Evolutionary conservation across 2,329 filamentous ascomycete genomes (phyloP).

Genomic region (Pezicula carpinea): DNA sequence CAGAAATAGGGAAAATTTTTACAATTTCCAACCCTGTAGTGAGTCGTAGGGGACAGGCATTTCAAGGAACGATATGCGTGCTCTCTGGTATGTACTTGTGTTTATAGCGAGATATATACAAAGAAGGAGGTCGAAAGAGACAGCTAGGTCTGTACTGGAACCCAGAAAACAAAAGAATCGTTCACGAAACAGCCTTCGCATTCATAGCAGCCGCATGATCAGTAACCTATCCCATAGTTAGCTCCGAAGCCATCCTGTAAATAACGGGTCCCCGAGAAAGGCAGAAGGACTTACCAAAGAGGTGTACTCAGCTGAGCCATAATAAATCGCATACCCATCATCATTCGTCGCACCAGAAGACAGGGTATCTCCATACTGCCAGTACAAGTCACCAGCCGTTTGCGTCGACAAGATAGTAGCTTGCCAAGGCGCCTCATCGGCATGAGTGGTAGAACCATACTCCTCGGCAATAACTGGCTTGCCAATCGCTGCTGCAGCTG

Average conservation of each 20-base stretch:
- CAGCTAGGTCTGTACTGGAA: neutral
- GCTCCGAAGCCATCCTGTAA: neutral
- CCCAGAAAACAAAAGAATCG: neutral
- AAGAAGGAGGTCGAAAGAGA: too few relatives aligned
- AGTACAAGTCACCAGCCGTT: conserved; percentile 26
- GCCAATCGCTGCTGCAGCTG: conserved; percentile 30
- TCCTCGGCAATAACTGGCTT: conserved; percentile 39
- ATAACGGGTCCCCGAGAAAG: neutral
- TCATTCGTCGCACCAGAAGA: conserved; percentile 18
- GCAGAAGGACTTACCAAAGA: conserved; percentile 13
- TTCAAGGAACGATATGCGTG: too few relatives aligned
- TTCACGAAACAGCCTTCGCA: conserved; percentile 11
- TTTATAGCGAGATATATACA: too few relatives aligned
- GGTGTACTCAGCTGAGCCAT: conserved; percentile 22
- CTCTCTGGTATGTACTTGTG: too few relatives aligned
- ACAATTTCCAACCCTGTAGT: too few relatives aligned
- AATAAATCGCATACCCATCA: conserved; percentile 25
- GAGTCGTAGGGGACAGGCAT: too few relatives aligned
- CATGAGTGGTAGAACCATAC: conserved; percentile 28
- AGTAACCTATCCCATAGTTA: conserved; percentile 11
- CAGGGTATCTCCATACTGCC: conserved; percentile 26
- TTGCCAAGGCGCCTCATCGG: conserved; percentile 20
- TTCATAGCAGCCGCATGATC: conserved; percentile 20
- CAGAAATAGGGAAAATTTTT: too few relatives aligned
- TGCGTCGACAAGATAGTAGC: conserved; percentile 13